Evolutionary conservation across 352 stramenopile species (phyloP), one percentile per base, ranked within the genome.

Genomic region (Phytophthora hybrid): DNA sequence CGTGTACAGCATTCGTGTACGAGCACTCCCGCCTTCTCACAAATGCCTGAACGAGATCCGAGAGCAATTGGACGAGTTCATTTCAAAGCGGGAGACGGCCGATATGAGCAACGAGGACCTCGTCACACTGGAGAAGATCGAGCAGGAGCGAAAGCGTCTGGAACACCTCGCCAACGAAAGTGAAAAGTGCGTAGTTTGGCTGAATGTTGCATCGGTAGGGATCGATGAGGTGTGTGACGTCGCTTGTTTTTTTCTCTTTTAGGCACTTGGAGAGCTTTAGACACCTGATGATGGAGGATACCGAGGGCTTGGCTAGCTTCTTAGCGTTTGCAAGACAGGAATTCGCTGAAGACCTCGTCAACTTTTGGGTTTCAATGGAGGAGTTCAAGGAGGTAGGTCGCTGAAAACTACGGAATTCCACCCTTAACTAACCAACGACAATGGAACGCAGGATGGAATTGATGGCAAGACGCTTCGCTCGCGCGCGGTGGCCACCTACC

Each of bases 361-460:
- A 54, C 7, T 91, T 91, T 56, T 93, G 86, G 84, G 75, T 89
- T 26, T 84, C 76, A 9, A 78, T 91, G n/a, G 83, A 92, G 41
- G 62, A 82, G 14, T 87, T 78, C 44, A 91, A 88, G 58, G 69
- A 81, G 75, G 79, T 88, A 55, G 49, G 44, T 11, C 7, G 44
- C 44, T 46, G 39, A 10, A 8, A 21, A 51, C 14, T 16, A 16
- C 10, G 44, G 18, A 11, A 19, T 51, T 19, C 9, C 37, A 31
- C 4, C 29, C 4, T 31, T 7, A 31, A 31, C 29, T 44, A 44
- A 44, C 37, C 37, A n/a, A n/a, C 55, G 19, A 23, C 21, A 31
- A 31, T 31, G 29, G 6, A 3, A 67, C 44, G 2, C 51, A 88
- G 76, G 65, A 72, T 11, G 52, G 46, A 14, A 58, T 62, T 32